Evolutionary conservation across 805 yeast species (phyloP), one percentile per base, ranked within the genome.

Genomic region (Wickerhamomyces queroliae): DNA sequence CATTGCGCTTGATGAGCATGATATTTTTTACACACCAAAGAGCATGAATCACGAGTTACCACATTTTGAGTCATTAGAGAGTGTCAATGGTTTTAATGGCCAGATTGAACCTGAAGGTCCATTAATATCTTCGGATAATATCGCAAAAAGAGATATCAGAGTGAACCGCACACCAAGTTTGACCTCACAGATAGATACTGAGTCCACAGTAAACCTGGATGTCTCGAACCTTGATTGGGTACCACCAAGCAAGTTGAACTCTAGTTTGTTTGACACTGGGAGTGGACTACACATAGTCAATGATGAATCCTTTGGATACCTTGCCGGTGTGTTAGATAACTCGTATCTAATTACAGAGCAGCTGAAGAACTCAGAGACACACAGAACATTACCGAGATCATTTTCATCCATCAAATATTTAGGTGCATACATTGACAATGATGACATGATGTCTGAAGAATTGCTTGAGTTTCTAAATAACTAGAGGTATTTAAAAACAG

Each of bases 281-380:
- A 30, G 38, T 29, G 43, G 42, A 35, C 36, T 44, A 29, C 33
- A 31, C 29, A 31, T 61, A 7, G 38, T 47, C 4, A 36, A 46
- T 11, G 74, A 67, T 42, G 64, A 63, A 10, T 72, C 78, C 0
- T 73, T 62, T 47, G 62, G 63, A 0, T 74, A 73, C 42, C 53
- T 74, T 19, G 75, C 70, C 2, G 59, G 58, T 3, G 41, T 62
- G 6, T 39, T 66, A 5, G 51, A 56, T 9, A 61, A 58, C n/a
- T 52, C 56, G 3, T 29, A 37, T 6, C 32, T 37, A 10, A n/a
- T 36, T 6, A 37, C 26, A 10, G 46, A 39, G 9, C 34, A 19
- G 2, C 5, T 47, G n/a, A 42, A 39, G 26, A 38, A 35, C 3
- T 45, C 53, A 7, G 51, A 46, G 2, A 42, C 52, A 8, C 44